Evolutionary conservation across 169 alveolate genomes (phyloP).

Genomic region (Cryptosporidium meleagridis): DNA sequence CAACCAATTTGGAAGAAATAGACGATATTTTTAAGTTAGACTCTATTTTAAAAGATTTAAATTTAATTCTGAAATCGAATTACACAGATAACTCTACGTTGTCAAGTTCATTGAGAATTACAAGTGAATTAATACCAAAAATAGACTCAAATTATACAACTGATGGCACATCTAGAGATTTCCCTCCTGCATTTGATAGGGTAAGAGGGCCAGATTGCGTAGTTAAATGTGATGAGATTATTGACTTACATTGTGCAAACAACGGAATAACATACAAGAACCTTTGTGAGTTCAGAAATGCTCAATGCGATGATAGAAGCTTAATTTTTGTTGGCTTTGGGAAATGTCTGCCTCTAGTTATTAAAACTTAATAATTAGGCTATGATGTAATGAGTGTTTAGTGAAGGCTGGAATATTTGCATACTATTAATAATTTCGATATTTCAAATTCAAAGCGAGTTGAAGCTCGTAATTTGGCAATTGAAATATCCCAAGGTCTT

Average conservation of each 20-base stretch:
- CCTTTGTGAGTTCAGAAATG: constrained; percentile 73
- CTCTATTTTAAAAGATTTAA: neutral
- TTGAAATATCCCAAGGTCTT: neutral
- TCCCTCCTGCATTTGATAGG: constrained; percentile 60
- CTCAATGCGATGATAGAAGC: constrained; percentile 26
- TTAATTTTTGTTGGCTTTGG: constrained; percentile 53
- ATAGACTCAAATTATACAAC: neutral
- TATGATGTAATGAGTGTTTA: neutral
- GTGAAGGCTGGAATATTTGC: too few species aligned
- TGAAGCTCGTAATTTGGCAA: neutral
- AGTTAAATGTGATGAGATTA: neutral
- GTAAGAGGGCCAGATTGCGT: constrained; percentile 36
- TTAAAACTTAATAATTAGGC: neutral
- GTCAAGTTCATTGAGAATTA: neutral
- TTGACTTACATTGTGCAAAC: constrained; percentile 29
- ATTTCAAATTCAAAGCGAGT: neutral
- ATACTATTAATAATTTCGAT: neutral
- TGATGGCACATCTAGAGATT: constrained; percentile 7
- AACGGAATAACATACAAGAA: constrained; percentile 43
- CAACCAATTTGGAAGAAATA: neutral
- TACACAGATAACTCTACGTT: neutral
- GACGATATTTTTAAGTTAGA: neutral
- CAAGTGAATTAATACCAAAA: neutral
- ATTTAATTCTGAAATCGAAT: neutral
- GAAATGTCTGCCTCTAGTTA: constrained; percentile 7